Evolutionary conservation across 176 grass and related monocot genomes (phyloP), one percentile per base, ranked within the genome.

Genomic region (Bolboschoenus planiculmis): DNA sequence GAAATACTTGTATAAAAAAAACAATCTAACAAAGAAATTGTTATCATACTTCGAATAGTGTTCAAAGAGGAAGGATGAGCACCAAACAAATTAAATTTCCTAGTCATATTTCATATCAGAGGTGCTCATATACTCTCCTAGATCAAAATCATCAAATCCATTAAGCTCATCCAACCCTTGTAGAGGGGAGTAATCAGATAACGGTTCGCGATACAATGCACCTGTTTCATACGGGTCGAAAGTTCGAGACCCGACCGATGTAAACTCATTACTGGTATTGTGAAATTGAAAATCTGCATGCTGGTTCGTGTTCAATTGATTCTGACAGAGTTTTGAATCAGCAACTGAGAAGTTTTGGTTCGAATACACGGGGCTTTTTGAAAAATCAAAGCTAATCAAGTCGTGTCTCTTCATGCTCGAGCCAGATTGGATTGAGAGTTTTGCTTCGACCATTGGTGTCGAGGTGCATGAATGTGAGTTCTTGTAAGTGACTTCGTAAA

Each of bases 391-490:
- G 56, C 79, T 63, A 26, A 81, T 81, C 13, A 62, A 27, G 46
- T 81, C 64, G 10, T 29, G 27, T 56, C 4, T 81, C 7, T 44
- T 81, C 13, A 4, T 57, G 16, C 11, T 44, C 5, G 42, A 74
- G 20, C 24, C 5, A 2, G 21, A 74, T 30, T 46, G 36, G 36
- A 81, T 46, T 3, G 20, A 6, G 34, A 62, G 36, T 47, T 63
- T 47, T 43, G 79, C 36, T 26, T 62, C 15, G 1, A 29, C 21
- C 24, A 63, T 63, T 11, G 35, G 16, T 10, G 36, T 63, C 9
- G 10, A 47, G 79, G 51, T 87, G 85, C 85, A 87, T 37, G 64
- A 82, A 59, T 87, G 85, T 36, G 56, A 59, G 51, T 74, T 72
- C 23, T 29, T 82, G 51, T 65, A 77, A 30, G 67, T 87, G 79